Evolutionary conservation across 495 filamentous ascomycete genomes (phyloP), one percentile per base, ranked within the genome.

Genomic region (Aspergillus conjunctus): DNA sequence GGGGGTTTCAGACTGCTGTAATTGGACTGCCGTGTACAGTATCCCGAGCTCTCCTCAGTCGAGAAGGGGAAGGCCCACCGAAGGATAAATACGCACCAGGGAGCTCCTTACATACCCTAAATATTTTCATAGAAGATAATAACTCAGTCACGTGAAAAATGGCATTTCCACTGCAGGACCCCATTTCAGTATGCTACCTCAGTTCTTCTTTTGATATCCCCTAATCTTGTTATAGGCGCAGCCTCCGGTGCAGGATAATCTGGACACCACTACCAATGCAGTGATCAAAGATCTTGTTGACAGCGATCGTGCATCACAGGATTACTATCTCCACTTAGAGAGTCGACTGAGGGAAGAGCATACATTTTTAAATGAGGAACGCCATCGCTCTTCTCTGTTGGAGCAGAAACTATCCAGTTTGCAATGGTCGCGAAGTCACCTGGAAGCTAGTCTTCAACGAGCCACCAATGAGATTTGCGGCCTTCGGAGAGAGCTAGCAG

Each of bases 251-350:
- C 50, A 33, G 12, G 21, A 32, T 1, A 30, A 18, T n/a, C n/a
- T 33, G 2, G 22, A 4, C 31, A 52, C 7, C 17, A 31, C 14
- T 18, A 34, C 22, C 10, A 26, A n/a, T 32, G 50, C 50, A 34
- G 50, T 58, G 30, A 51, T 58, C 44, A 30, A 58, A 7, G 56
- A 58, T 10, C 34, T 58, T 20, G 8, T 58, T 3, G 56, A 50
- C 18, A 21, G 45, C 22, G 45, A 37, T 22, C 56, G 45, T 20
- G 45, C 26, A n/a, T 48, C 56, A n/a, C 12, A 30, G 9, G 22
- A 39, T 7, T 58, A 58, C 56, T 41, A 34, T n/a, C 11, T 15
- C 11, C 30, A 49, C 34, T 14, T 58, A n/a, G 56, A 58, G 31
- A 10, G 15, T 34, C 56, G 56, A 20, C 31, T 58, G 12, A 30